Conservation (phyloP, 192 early-diverging fungal species). For the Coemansia sp. region DNA sequence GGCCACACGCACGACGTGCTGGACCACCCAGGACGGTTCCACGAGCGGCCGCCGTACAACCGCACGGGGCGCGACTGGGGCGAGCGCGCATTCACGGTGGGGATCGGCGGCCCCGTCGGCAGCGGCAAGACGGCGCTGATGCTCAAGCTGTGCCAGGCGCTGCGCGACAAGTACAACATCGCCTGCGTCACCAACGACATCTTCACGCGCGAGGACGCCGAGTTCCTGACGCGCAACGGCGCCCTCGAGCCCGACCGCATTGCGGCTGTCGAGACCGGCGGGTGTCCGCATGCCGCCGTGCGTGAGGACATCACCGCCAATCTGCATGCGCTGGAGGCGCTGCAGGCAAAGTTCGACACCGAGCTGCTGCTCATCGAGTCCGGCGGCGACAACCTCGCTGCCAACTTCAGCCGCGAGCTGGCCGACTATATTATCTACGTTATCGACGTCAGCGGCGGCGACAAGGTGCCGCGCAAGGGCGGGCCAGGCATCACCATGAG, state of each 20-base stretch:
- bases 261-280: conserved; percentile 92
- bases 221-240: conserved; percentile 87
- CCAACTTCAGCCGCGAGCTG: conserved; percentile 73
- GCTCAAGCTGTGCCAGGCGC: conserved; percentile 81
- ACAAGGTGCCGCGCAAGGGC: conserved; percentile 96
- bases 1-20: conserved; percentile 91
- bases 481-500: conserved; percentile 97
- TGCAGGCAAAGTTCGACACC: conserved; percentile 83
- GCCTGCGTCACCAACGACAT: conserved; percentile 97
- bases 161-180: conserved; percentile 80
- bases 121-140: conserved; percentile 93
- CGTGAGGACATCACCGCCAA: conserved; percentile 97
- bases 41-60: conserved; percentile 70
- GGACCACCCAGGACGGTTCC: conserved; percentile 82
- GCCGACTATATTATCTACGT: conserved; percentile 97
- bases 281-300: conserved; percentile 94
- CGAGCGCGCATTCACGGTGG: conserved; percentile 92
- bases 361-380: conserved; percentile 88
- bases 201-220: conserved; percentile 95
- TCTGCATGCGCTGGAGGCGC: conserved; percentile 80
- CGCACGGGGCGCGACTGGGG: conserved; percentile 80
- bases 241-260: conserved; percentile 88
- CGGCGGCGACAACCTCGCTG: conserved; percentile 92
- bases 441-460: conserved; percentile 96
- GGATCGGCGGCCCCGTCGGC: conserved; percentile 95